Evolutionary conservation across 208 protist species (phyloP), one percentile per base, ranked within the genome.

Genomic region (Acanthamoeba royreba): DNA sequence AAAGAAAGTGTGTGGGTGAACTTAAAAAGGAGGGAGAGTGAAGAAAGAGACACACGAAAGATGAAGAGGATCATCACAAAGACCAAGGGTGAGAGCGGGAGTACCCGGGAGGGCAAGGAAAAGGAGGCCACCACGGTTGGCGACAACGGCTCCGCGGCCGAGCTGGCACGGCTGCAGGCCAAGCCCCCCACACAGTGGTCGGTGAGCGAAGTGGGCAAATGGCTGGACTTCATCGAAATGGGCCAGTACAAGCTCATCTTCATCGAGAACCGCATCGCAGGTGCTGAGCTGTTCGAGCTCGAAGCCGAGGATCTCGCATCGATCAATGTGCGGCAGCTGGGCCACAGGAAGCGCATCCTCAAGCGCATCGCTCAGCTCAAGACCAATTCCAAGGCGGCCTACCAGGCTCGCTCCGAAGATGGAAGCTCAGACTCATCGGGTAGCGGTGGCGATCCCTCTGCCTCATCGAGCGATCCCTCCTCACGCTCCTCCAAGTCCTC

Each of bases 241-340:
- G 58, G 86, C 25, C 52, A 79, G 86, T 92, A 92, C 61, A 92
- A 92, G 33, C 15, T 92, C 52, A 53, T 77, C 35, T 92, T 92
- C 86, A 92, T 92, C 31, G 86, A 92, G 86, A 92, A 92, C 52
- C 66, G 86, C 86, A 92, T 92, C 52, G 66, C 86, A 15, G 86
- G 86, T 9, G 86, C 49, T 31, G 86, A 92, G 42, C 53, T 92
- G 22, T 92, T 92, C 86, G 86, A 92, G 86, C 43, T 92, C 25
- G 86, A 92, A 35, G 58, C 86, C 1, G 86, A 92, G 61, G 86
- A 92, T 43, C 49, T 92, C 13, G 58, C 86, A 0, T 92, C 86
- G 31, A 92, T 92, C 55, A 72, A 92, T 28, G 86, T 92, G 22
- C 40, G 86, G 53, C 35, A 92, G 40, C 46, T 92, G 19, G 86